These are phyloP conservation scores for Pyrus communis DNA, from an alignment of 306 rosid genomes.

Conservation along the genomic window DNA sequence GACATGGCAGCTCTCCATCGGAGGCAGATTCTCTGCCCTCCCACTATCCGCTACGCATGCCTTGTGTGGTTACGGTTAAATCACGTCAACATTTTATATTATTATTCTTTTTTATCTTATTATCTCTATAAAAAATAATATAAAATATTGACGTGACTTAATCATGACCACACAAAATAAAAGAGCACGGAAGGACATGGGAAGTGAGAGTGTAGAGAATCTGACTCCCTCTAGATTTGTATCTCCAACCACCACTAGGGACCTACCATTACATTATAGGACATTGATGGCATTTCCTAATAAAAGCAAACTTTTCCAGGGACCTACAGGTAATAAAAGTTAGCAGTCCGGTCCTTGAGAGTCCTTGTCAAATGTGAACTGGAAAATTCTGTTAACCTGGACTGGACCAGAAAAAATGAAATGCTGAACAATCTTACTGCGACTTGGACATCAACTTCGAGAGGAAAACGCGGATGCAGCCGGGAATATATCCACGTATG, in stretches of 20 bases:
- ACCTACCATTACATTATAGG: background rate
- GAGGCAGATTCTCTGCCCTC: no score
- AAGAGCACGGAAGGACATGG: no score
- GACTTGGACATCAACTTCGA: background rate
- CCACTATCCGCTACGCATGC: no score
- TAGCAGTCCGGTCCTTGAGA: background rate
- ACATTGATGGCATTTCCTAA: constrained; percentile 15
- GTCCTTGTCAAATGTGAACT: constrained; percentile 10
- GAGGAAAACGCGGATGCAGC: background rate
- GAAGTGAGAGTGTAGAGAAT: no score
- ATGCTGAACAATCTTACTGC: background rate
- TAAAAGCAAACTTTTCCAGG: background rate
- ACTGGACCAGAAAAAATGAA: background rate
- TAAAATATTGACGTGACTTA: no score
- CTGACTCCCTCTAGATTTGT: background rate
- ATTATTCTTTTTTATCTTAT: no score
- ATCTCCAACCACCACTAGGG: background rate
- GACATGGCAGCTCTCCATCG: no score
- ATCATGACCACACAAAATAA: no score
- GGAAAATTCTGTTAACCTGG: constrained; percentile 1
- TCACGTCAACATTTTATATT: no score
- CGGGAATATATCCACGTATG: background rate
- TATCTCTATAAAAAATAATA: no score
- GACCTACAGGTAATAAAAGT: constrained; percentile 22
- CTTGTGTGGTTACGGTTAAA: no score